Conservation (phyloP, 352 stramenopile species). For the Phytophthora macrochlamydospora region DNA sequence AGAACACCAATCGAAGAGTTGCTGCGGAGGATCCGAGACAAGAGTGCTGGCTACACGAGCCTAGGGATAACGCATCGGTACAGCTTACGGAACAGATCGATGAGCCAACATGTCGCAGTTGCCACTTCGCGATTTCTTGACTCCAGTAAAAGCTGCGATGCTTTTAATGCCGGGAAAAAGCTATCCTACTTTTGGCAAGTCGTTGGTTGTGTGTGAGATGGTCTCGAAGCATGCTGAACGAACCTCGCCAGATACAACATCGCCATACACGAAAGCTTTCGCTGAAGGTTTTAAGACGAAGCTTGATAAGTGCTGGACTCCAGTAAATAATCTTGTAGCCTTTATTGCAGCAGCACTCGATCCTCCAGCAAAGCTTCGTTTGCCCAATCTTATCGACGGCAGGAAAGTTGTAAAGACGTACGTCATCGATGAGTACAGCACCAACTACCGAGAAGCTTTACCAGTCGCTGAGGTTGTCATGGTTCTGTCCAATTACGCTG, state of each 20-base stretch:
- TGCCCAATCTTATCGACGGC: slow-evolving; percentile 3
- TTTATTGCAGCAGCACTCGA: slow-evolving; percentile 21
- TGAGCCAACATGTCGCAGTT: background rate
- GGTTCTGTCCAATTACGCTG: too few relatives aligned
- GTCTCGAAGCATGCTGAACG: background rate
- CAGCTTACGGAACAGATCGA: background rate
- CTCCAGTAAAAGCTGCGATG: slow-evolving; percentile 20
- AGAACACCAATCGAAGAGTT: background rate
- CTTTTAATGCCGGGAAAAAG: slow-evolving; percentile 13
- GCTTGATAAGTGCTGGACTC: slow-evolving; percentile 11
- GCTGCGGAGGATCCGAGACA: slow-evolving; percentile 1
- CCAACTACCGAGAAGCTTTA: background rate
- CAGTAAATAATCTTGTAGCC: slow-evolving; percentile 5
- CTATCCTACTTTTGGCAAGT: slow-evolving; percentile 21
- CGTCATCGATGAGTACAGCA: background rate
- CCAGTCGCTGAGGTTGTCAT: too few relatives aligned
- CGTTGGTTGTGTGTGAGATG: slow-evolving; percentile 2
- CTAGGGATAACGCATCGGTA: background rate
- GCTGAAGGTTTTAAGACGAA: slow-evolving; percentile 13
- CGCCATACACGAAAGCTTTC: slow-evolving; percentile 5
- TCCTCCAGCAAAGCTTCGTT: slow-evolving; percentile 8
- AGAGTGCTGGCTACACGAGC: slow-evolving; percentile 13
- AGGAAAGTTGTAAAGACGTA: background rate
- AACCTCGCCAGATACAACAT: background rate
- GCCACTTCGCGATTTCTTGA: slow-evolving; percentile 11